Conservation (phyloP, 805 yeast species). For the Candida chauliodis region DNA sequence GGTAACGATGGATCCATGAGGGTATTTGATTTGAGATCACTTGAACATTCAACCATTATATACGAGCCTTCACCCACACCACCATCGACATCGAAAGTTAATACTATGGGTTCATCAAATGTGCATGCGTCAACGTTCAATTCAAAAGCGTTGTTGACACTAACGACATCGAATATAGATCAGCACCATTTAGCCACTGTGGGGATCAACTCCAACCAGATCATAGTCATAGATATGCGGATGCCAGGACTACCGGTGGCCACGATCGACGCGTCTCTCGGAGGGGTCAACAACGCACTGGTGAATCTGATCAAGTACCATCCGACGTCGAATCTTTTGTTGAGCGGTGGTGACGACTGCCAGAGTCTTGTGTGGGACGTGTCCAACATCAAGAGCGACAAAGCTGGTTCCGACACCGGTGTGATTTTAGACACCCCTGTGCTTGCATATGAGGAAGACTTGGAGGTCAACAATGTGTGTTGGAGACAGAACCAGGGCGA, state of each 20-base stretch:
- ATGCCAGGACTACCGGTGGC: constrained; percentile 80
- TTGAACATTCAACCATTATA: constrained; percentile 92
- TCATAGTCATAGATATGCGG: constrained; percentile 77
- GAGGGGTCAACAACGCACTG: constrained; percentile 50
- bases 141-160: constrained; percentile 62
- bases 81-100: constrained; percentile 7
- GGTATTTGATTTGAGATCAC: constrained; percentile 81
- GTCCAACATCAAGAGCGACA: constrained; percentile 23
- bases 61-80: constrained; percentile 62
- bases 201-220: constrained; percentile 62
- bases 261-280: constrained; percentile 55
- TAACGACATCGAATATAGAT: constrained; percentile 77
- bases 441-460: constrained; percentile 55
- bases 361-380: constrained; percentile 72
- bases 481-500: constrained; percentile 68
- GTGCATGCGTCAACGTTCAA: constrained; percentile 12
- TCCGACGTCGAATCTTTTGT: constrained; percentile 61
- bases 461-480: constrained; percentile 73
- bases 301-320: constrained; percentile 84
- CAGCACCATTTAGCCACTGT: constrained; percentile 81
- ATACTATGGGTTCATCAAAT: background rate
- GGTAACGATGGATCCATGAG: constrained; percentile 95
- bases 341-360: constrained; percentile 70
- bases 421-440: constrained; percentile 30
- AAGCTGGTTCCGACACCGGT: constrained; percentile 9